phyloP scores from a whole-genome alignment of 1,284 basidiomycete genomes.

The Ustilago curta region DNA sequence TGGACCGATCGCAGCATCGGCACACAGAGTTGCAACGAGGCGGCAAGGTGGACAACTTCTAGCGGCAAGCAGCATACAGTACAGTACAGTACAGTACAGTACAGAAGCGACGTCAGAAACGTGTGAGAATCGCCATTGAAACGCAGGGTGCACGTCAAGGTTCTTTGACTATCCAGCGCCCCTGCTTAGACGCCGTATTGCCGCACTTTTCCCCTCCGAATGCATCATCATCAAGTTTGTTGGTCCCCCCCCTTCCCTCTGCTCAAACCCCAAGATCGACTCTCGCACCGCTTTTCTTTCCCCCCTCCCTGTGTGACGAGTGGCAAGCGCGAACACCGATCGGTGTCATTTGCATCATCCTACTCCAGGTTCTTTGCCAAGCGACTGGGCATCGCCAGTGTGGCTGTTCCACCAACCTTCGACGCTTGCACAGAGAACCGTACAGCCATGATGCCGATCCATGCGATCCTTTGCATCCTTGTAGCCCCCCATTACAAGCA shows the following conservation, averaged over 20 bases:
- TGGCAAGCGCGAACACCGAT: slow-evolving; percentile 8
- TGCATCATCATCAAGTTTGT: neutral
- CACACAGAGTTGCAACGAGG: neutral
- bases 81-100: no score
- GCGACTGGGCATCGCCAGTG: slow-evolving; percentile 15
- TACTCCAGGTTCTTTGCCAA: slow-evolving; percentile 11
- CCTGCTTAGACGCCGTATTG: slow-evolving; percentile 17
- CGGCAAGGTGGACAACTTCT: no score
- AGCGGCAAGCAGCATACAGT: no score
- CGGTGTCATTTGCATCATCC: slow-evolving; percentile 1
- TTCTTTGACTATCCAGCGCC: slow-evolving; percentile 41
- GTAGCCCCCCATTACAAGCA: neutral
- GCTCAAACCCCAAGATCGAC: slow-evolving; percentile 16
- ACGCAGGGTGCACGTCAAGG: slow-evolving; percentile 29
- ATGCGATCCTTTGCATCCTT: neutral
- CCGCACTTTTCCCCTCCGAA: neutral
- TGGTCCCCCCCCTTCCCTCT: no score
- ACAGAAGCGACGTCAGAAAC: no score
- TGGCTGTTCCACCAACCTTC: slow-evolving; percentile 39
- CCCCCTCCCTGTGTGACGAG: neutral
- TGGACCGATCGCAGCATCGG: neutral
- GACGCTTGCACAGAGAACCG: neutral
- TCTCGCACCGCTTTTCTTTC: slow-evolving; percentile 6
- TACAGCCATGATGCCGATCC: neutral
- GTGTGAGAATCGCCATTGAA: no score